Conservation (phyloP, 345 rosid genomes). For the Ceriops decandra region DNA sequence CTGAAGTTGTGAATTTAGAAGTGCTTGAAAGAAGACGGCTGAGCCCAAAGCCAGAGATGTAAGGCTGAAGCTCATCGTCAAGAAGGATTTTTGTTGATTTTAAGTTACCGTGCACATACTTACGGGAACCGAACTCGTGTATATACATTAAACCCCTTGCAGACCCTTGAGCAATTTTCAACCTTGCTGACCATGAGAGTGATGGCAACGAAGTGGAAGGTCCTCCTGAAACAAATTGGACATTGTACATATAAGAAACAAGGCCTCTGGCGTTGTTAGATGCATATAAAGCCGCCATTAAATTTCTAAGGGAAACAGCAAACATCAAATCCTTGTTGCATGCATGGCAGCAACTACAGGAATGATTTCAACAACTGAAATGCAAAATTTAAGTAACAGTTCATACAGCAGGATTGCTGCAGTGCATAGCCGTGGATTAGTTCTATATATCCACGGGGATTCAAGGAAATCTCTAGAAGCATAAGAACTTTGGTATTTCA, state of each 20-base stretch:
- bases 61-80: conserved; percentile 74
- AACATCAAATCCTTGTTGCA: background rate
- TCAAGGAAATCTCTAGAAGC: too few relatives aligned
- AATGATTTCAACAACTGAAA: background rate
- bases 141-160: conserved; percentile 81
- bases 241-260: background rate
- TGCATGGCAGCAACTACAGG: background rate
- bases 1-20: conserved; percentile 36
- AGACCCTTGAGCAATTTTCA: conserved; percentile 81
- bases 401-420: too few relatives aligned
- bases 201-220: conserved; percentile 41
- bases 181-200: conserved; percentile 70
- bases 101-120: conserved; percentile 71
- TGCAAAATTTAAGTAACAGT: too few relatives aligned
- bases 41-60: conserved; percentile 74
- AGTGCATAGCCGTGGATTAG: too few relatives aligned
- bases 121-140: conserved; percentile 74
- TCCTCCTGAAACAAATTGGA: conserved; percentile 42
- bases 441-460: too few relatives aligned
- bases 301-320: background rate
- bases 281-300: background rate
- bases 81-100: conserved; percentile 85
- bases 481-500: too few relatives aligned
- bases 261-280: background rate
- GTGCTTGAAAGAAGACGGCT: conserved; percentile 48